Evolutionary conservation across 345 rosid species (phyloP), one percentile per base, ranked within the genome.

Genomic region (Cardamine occulta): DNA sequence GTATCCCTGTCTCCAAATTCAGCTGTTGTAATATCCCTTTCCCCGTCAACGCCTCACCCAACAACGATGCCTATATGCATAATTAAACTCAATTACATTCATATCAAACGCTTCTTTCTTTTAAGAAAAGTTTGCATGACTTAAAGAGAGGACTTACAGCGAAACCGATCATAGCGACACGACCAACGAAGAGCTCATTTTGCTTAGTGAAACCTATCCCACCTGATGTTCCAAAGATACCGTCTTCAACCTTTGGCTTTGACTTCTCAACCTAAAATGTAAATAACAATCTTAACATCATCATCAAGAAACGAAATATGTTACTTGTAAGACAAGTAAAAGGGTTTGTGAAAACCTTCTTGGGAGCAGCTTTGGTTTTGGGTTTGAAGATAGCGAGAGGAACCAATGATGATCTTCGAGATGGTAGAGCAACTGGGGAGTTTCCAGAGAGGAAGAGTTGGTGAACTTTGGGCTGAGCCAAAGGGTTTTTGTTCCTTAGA

Each of bases 131-230:
- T 31, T 7, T 59, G 29, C 10, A 4, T 8, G 8, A 45, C 3
- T 47, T 8, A 53, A 7, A 70, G 34, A 72, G 35, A 21, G 15
- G 44, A 74, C 94, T 89, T 77, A 93, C 98, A 34, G 98, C 98
- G 72, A 94, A 94, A 53, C 98, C 98, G 78, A 94, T 52, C 98
- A 94, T 94, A 74, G 98, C 98, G 11, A 94, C 98, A 62, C 98
- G 97, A n/a, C 98, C 97, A 2, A 94, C 98, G 45, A 94, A 94
- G 76, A 94, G 95, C 77, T 94, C 98, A 56, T 94, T 94, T 67
- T 82, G 84, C 86, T 94, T 94, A 0, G 98, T 94, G 77, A 94
- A 94, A 79, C 98, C 98, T 40, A 94, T 88, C 40, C 98, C 98
- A 21, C 98, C 98, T 0, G 97, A 94, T 0, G 98, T 94, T 9